A percentile compares a stretch with the other conserved stretches of the same genome.
These are phyloP conservation scores for Pisolithus tinctorius DNA, from an alignment of 768 basidiomycete species.

Conservation along the genomic window DNA sequence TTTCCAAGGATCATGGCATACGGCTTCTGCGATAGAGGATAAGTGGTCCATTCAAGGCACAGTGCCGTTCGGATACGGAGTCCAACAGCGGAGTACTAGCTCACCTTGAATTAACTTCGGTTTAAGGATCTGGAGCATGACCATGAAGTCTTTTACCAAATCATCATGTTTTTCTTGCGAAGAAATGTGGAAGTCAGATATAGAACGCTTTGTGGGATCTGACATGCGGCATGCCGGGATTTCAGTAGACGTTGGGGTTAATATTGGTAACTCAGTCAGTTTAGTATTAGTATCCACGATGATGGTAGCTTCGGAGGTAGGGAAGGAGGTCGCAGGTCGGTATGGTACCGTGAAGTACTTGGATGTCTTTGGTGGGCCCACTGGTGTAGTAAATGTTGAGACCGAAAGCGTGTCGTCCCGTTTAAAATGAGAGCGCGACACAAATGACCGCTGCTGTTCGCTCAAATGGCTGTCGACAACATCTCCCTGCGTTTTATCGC, in stretches of 20 bases:
- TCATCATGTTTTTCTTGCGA: constrained; percentile 1
- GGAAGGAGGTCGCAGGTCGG: background rate
- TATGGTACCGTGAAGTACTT: constrained; percentile 12
- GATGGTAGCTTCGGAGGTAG: background rate
- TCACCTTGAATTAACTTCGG: constrained; percentile 27
- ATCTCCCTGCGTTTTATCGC: no score
- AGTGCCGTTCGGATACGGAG: background rate
- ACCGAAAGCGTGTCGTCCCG: no score
- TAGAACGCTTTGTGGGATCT: background rate
- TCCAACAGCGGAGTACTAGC: background rate
- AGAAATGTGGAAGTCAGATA: background rate
- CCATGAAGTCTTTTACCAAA: constrained; percentile 17
- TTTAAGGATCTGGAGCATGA: constrained; percentile 22
- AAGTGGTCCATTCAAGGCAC: background rate
- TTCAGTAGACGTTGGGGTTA: no score
- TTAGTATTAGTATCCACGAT: background rate
- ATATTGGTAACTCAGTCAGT: no score
- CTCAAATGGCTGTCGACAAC: no score
- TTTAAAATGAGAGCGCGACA: no score
- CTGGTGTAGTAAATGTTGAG: background rate
- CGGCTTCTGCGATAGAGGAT: constrained; percentile 33
- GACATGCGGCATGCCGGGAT: no score
- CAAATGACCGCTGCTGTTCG: no score
- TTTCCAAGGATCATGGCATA: constrained; percentile 60
- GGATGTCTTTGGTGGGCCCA: constrained; percentile 6